Percentiles rank a stretch among this genome's conserved stretches.
These are phyloP conservation scores for Aspergillus neoniger DNA, from an alignment of 2,329 filamentous ascomycete genomes.

Conservation along the genomic window DNA sequence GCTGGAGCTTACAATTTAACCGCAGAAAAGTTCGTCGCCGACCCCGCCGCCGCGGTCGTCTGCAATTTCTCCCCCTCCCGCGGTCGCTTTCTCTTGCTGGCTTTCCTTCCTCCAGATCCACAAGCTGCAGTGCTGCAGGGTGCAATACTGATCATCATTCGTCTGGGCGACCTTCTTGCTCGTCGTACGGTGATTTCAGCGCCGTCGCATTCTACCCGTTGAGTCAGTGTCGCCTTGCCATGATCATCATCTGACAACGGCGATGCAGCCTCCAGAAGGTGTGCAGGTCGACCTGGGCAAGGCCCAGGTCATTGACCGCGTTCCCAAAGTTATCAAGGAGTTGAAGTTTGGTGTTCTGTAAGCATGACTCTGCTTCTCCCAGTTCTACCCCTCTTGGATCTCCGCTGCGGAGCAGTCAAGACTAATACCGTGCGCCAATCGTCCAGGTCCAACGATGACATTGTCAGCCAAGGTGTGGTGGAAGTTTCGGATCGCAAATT, in stretches of 20 bases:
- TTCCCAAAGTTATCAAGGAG: slow-evolving; percentile 88
- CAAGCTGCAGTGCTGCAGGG: not conserved
- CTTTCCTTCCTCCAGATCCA: slow-evolving; percentile 3
- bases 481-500: slow-evolving; percentile 93
- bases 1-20: slow-evolving; percentile 18
- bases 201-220: slow-evolving; percentile 16
- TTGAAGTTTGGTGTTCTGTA: slow-evolving; percentile 93
- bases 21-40: slow-evolving; percentile 31
- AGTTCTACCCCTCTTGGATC: not conserved
- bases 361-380: slow-evolving; percentile 32
- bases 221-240: slow-evolving; percentile 36
- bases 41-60: slow-evolving; percentile 26
- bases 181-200: slow-evolving; percentile 4
- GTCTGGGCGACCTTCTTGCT: not conserved
- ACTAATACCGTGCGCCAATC: slow-evolving; percentile 3
- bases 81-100: slow-evolving; percentile 3
- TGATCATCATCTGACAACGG: slow-evolving; percentile 39
- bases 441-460: slow-evolving; percentile 80
- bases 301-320: slow-evolving; percentile 84
- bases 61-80: slow-evolving; percentile 21
- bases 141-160: not conserved
- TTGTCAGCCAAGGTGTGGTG: slow-evolving; percentile 90
- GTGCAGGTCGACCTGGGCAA: slow-evolving; percentile 60
- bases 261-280: slow-evolving; percentile 46
- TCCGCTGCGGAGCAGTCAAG: slow-evolving; percentile 10